Conservation (phyloP, 1,284 basidiomycete species). For the Malassezia dermatis region DNA sequence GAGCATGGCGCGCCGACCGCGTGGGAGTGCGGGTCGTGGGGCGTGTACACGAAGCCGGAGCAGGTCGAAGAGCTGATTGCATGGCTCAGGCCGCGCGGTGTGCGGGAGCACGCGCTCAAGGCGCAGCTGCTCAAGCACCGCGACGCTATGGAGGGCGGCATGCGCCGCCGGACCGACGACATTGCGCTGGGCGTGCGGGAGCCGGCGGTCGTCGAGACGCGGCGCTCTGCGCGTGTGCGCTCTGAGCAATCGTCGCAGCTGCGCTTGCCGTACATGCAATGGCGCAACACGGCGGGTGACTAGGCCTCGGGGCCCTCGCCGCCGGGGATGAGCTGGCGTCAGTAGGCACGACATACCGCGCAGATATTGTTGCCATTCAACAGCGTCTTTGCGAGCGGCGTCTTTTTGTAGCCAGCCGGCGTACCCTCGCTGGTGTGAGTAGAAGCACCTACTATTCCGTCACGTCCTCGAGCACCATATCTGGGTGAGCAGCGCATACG, state of each 20-base stretch:
- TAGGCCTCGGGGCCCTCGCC: constrained; percentile 19
- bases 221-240: constrained; percentile 18
- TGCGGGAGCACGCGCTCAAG: constrained; percentile 72
- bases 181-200: constrained; percentile 25
- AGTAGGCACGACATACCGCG: constrained; percentile 59
- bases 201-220: constrained; percentile 17
- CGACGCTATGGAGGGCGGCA: constrained; percentile 69
- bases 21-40: constrained; percentile 73
- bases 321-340: constrained; percentile 18
- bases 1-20: constrained; percentile 60
- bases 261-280: constrained; percentile 23
- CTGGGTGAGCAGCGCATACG: constrained; percentile 57
- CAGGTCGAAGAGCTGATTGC: constrained; percentile 70
- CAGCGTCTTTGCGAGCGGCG: constrained; percentile 75
- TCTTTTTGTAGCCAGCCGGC: constrained; percentile 55
- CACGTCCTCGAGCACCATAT: constrained; percentile 96
- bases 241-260: constrained; percentile 15
- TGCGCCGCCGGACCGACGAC: constrained; percentile 48
- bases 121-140: constrained; percentile 71
- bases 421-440: constrained; percentile 8
- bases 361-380: constrained; percentile 97
- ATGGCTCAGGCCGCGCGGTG: constrained; percentile 85
- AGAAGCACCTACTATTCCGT: constrained; percentile 69
- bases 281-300: constrained; percentile 14
- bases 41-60: constrained; percentile 70